Conservation (phyloP, 2,329 filamentous ascomycete genomes). For the Xylaria sp. region DNA sequence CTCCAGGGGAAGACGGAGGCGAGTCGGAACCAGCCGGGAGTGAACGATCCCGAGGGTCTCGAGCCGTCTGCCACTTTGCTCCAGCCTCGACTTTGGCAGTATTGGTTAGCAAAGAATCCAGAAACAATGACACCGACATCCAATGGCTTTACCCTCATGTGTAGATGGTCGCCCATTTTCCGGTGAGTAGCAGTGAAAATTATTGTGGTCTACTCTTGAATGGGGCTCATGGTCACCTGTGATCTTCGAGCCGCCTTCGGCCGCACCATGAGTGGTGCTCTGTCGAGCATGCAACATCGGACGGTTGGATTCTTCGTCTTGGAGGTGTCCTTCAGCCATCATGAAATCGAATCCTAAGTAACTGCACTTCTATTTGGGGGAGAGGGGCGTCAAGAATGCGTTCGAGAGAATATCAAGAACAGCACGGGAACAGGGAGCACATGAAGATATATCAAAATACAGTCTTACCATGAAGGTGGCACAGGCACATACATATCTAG, state of each 20-base stretch:
- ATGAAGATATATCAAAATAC: background rate
- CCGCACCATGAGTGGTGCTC: conserved; percentile 7
- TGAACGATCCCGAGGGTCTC: background rate
- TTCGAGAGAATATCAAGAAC: background rate
- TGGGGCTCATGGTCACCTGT: conserved; percentile 6
- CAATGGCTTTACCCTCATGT: background rate
- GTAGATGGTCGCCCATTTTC: background rate
- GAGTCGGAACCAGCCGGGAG: conserved; percentile 11
- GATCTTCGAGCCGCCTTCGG: conserved; percentile 3
- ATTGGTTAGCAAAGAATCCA: background rate
- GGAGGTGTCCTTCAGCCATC: conserved; percentile 12
- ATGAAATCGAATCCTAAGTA: conserved; percentile 1
- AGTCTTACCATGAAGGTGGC: background rate
- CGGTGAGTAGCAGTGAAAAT: background rate
- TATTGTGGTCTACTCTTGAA: background rate
- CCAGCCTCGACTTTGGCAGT: conserved; percentile 5
- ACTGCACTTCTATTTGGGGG: background rate
- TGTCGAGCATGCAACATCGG: conserved; percentile 6
- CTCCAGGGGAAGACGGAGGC: conserved; percentile 6
- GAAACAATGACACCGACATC: background rate
- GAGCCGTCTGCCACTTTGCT: background rate
- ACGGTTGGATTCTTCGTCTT: conserved; percentile 12
- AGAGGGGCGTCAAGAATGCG: background rate
- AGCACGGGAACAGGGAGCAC: background rate
- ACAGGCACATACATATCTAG: background rate